Evolutionary conservation across 495 filamentous ascomycete genomes (phyloP), one percentile per base, ranked within the genome.

Genomic region (Aspergillus sclerotiicarbonarius): DNA sequence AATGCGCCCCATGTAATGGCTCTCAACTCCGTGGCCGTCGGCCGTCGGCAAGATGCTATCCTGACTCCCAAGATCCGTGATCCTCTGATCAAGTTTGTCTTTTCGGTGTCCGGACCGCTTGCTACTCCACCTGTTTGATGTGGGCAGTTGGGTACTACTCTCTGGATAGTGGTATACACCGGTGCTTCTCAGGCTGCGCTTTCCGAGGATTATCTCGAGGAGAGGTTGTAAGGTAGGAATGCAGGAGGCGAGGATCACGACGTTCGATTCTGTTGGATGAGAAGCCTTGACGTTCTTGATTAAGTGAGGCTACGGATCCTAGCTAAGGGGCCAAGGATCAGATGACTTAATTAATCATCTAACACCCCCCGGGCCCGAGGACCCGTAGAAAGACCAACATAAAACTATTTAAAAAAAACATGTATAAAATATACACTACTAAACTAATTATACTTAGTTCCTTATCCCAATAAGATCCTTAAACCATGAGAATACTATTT

Each of bases 251-350:
- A 80, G 74, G 56, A 79, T 77, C 56, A 80, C 67, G 30, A 71
- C 67, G 62, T 74, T 75, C 16, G 72, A 75, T 65, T 82, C 78
- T n/a, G n/a, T n/a, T n/a, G n/a, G n/a, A n/a, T n/a, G n/a, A n/a
- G n/a, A n/a, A n/a, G n/a, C n/a, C n/a, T n/a, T n/a, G n/a, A n/a
- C n/a, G n/a, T n/a, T n/a, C n/a, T n/a, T n/a, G n/a, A n/a, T n/a
- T n/a, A n/a, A n/a, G n/a, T n/a, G n/a, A n/a, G n/a, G n/a, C n/a
- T n/a, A n/a, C n/a, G n/a, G n/a, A n/a, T n/a, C n/a, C n/a, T n/a
- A n/a, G n/a, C n/a, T n/a, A n/a, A n/a, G n/a, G n/a, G n/a, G n/a
- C n/a, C n/a, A n/a, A n/a, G n/a, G n/a, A n/a, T n/a, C n/a, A n/a
- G n/a, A 19, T 48, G 18, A 13, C 12, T 13, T 48, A 6, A n/a